Conservation (phyloP, 352 stramenopile genomes). For the Phytophthora boehmeriae region DNA sequence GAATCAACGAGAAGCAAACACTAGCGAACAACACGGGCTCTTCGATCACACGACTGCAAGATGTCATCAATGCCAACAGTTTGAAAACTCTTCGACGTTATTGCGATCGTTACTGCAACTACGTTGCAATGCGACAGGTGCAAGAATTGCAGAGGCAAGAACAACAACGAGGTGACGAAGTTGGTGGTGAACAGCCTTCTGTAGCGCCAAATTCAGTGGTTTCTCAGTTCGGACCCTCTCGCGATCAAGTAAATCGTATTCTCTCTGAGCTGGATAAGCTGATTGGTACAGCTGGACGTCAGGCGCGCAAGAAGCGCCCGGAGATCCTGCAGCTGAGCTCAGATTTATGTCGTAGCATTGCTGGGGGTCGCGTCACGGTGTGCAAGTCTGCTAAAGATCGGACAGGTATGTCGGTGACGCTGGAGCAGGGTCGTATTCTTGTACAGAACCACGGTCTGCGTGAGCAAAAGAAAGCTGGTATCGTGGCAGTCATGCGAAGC, state of each 20-base stretch:
- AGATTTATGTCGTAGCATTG: conserved; percentile 80
- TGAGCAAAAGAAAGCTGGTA: conserved; percentile 73
- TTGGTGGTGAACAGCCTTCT: conserved; percentile 3
- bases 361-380: conserved; percentile 92
- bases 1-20: conserved; percentile 94
- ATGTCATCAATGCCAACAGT: conserved; percentile 83
- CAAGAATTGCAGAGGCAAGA: conserved; percentile 34
- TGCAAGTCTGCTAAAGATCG: conserved; percentile 98
- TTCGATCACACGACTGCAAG: conserved; percentile 76
- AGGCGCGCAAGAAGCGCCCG: conserved; percentile 82
- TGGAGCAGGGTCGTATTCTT: conserved; percentile 92
- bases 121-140: conserved; percentile 49
- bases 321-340: conserved; percentile 88
- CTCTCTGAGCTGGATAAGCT: conserved; percentile 73
- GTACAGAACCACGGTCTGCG: conserved; percentile 79
- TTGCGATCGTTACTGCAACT: conserved; percentile 82
- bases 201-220: conserved; percentile 3
- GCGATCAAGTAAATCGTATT: conserved; percentile 62
- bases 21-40: conserved; percentile 90
- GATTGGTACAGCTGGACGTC: conserved; percentile 62
- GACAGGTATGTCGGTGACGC: conserved; percentile 97
- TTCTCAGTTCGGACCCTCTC: conserved; percentile 28
- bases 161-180: conserved; percentile 14
- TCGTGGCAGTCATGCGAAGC: conserved; percentile 84
- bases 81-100: conserved; percentile 72